Conservation (phyloP, 2,329 filamentous ascomycete species). For the Scytalidium sp. region DNA sequence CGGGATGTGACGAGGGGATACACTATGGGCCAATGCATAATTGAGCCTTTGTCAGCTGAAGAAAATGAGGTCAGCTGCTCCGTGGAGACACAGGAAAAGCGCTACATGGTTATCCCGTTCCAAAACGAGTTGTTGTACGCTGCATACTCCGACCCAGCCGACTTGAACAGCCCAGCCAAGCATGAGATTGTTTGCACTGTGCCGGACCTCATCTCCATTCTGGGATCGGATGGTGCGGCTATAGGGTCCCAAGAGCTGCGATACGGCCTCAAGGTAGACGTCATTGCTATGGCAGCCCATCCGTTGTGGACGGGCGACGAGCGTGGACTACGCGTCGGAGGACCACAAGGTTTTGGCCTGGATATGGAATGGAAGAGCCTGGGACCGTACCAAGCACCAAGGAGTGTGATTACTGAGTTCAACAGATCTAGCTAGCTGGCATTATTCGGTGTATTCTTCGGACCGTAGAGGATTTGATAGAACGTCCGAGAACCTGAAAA, state of each 20-base stretch:
- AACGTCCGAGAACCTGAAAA: no score
- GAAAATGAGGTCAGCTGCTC: conserved; percentile 21
- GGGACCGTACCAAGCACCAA: conserved; percentile 8
- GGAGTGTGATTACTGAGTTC: conserved; percentile 11
- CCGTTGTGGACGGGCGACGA: conserved; percentile 39
- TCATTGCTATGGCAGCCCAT: conserved; percentile 45
- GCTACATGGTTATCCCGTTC: conserved; percentile 32
- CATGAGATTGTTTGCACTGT: conserved; percentile 14
- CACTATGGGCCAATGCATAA: conserved; percentile 36
- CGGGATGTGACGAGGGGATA: conserved; percentile 34
- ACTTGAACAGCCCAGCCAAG: conserved; percentile 2
- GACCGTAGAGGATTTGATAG: no score
- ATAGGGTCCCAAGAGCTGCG: conserved; percentile 45
- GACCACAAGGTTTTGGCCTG: conserved; percentile 32
- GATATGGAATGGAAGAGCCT: conserved; percentile 8
- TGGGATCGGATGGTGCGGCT: conserved; percentile 39
- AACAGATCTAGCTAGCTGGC: no score
- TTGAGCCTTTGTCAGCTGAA: conserved; percentile 27
- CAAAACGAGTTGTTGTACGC: conserved; percentile 41
- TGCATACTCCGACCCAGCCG: conserved; percentile 28
- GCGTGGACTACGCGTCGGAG: conserved; percentile 32
- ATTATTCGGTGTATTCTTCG: no score
- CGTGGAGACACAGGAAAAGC: conserved; percentile 15
- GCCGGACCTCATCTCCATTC: conserved; percentile 33
- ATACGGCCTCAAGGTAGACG: conserved; percentile 44